Conservation (phyloP, 495 filamentous ascomycete species). For the Hyaloscypha hepaticicola region DNA sequence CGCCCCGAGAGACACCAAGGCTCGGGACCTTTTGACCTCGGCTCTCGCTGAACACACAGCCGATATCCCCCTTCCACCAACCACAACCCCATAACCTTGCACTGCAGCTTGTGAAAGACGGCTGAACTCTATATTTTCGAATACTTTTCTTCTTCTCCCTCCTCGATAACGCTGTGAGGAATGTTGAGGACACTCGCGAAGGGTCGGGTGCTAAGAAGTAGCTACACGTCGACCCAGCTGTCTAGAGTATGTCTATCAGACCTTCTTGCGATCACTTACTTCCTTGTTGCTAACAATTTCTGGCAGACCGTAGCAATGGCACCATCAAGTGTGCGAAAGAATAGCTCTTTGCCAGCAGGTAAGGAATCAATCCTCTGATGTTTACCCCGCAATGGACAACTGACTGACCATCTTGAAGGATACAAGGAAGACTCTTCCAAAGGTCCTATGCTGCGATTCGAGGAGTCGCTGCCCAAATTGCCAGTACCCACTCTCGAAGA, state of each 20-base stretch:
- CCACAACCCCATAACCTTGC: constrained; percentile 15
- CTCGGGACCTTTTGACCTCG: constrained; percentile 7
- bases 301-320: constrained; percentile 23
- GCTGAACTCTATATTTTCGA: background rate
- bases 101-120: constrained; percentile 19
- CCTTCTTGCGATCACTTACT: background rate
- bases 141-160: constrained; percentile 24
- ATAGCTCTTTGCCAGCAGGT: constrained; percentile 56
- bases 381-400: constrained; percentile 25
- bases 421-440: constrained; percentile 92
- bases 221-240: constrained; percentile 31
- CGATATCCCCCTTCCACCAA: constrained; percentile 12
- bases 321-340: constrained; percentile 50
- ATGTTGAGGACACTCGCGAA: constrained; percentile 48
- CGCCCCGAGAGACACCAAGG: too few species aligned
- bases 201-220: constrained; percentile 42
- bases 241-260: constrained; percentile 33
- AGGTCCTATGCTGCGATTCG: constrained; percentile 91
- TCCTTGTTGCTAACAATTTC: constrained; percentile 16
- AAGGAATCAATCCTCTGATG: constrained; percentile 9
- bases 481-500: constrained; percentile 94
- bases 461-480: constrained; percentile 88
- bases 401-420: constrained; percentile 48
- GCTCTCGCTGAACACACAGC: constrained; percentile 7
- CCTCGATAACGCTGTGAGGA: constrained; percentile 33